Base-by-base conservation (phyloP, 768 basidiomycete species). In the Hericium coralloides region DNA sequence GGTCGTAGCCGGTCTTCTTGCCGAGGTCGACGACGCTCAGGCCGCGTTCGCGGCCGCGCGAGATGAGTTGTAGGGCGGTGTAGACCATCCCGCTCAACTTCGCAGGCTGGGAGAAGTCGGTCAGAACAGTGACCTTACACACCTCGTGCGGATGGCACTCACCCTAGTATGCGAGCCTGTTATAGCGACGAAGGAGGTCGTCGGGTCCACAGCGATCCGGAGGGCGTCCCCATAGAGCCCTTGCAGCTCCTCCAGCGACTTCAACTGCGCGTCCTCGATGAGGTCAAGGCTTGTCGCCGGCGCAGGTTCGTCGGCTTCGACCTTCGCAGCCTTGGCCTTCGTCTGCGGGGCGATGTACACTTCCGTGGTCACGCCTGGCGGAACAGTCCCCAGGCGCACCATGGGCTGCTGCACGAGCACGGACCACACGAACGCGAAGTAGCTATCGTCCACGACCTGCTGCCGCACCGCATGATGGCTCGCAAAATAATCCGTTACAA, bases 51-150 rank as follows among this genome's bases (percentile, higher is more conserved):
- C 92, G 74, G 2, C 87, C 89, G 38, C 89, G 79, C n/a, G 90
- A 86, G 61, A 95, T 83, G 47, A 92, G 75, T 66, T 94, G 91
- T 14, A 95, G 78, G 5, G 86, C 83, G 15, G 83, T 81, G 67
- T 92, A 95, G 2, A 93, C 88, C 83, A 88, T 87, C 0, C 87
- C 85, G 50, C 85, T 92, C 63, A 95, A 72, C 68, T 89, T 91
- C 0, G 87, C 73, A 47, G 85, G 83, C 91, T 94, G 62, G 1
- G 38, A 39, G 23, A 36, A 59, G 18, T 55, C 52, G 64, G 39
- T 58, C 64, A 64, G 43, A 49, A 39, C 15, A 20, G 10, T 39
- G 2, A 45, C 15, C 26, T 17, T 50, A 23, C 22, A 12, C 14
- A 9, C 6, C 25, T 18, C 4, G 7, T 49, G 37, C 12, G 52